Percentiles rank a stretch among this genome's conserved stretches.
phyloP scores from a whole-genome alignment of 208 protist genomes.

The Leptomonas seymouri region DNA sequence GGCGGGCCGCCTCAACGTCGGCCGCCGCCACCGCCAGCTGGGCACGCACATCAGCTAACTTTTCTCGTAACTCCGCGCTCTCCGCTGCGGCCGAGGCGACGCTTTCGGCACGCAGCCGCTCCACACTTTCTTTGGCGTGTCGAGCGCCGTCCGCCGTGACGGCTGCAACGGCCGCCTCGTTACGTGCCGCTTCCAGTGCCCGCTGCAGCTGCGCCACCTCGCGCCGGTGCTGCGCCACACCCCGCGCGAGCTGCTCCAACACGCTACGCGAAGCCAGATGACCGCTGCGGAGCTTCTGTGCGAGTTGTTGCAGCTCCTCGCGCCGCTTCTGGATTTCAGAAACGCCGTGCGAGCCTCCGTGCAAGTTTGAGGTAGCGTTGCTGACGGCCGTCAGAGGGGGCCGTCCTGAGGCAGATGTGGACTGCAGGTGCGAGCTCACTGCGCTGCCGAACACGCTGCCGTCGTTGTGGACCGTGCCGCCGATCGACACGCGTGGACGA shows the following conservation, averaged over 20 bases:
- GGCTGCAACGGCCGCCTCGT: slow-evolving; percentile 28
- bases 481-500: slow-evolving; percentile 18
- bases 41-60: slow-evolving; percentile 32
- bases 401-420: slow-evolving; percentile 2
- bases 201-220: slow-evolving; percentile 38
- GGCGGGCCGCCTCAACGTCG: slow-evolving; percentile 15
- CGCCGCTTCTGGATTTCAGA: slow-evolving; percentile 33
- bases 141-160: slow-evolving; percentile 24
- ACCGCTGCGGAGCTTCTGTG: slow-evolving; percentile 33
- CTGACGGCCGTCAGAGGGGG: too few species aligned
- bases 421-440: slow-evolving; percentile 19
- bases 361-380: neutral
- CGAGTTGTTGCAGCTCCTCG: slow-evolving; percentile 29
- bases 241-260: slow-evolving; percentile 29
- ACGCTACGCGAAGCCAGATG: slow-evolving; percentile 24
- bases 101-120: slow-evolving; percentile 32
- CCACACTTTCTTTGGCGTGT: slow-evolving; percentile 24
- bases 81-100: slow-evolving; percentile 33
- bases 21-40: slow-evolving; percentile 22
- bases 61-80: slow-evolving; percentile 31
- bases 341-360: neutral
- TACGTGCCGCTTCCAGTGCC: slow-evolving; percentile 6
- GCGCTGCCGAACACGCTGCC: slow-evolving; percentile 19
- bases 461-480: slow-evolving; percentile 1
- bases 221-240: slow-evolving; percentile 15